Percentiles rank a stretch among this genome's conserved stretches.
These are phyloP conservation scores for Plasmodium blacklocki DNA, from an alignment of 169 alveolate genomes.

Conservation along the genomic window DNA sequence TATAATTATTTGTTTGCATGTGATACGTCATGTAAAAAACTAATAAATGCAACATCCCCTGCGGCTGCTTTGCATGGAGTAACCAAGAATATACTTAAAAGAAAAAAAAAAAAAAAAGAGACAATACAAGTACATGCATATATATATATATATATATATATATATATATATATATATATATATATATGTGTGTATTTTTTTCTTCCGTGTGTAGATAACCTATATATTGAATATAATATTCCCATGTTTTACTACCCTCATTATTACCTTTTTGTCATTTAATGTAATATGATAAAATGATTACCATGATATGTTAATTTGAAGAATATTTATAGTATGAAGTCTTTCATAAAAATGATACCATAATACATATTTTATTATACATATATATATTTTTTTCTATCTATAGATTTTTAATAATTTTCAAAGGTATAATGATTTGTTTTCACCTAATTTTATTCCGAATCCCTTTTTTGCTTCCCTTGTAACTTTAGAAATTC, in stretches of 20 bases:
- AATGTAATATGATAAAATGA: conserved; percentile 11
- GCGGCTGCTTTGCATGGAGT: conserved; percentile 75
- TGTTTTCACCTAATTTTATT: conserved; percentile 30
- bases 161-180: not conserved
- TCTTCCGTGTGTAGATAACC: conserved; percentile 33
- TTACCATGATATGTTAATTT: too few species aligned
- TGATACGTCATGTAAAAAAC: conserved; percentile 37
- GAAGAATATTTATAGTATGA: too few species aligned
- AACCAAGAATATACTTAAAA: not conserved
- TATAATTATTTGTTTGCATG: conserved; percentile 33
- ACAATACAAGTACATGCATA: not conserved
- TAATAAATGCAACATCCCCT: conserved; percentile 63
- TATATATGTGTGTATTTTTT: not conserved
- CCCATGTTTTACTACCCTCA: conserved; percentile 53
- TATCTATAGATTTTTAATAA: conserved; percentile 41
- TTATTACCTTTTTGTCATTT: conserved; percentile 39
- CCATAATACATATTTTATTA: too few species aligned
- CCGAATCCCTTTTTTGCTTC: conserved; percentile 70
- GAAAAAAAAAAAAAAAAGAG: not conserved
- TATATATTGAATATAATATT: conserved; percentile 52
- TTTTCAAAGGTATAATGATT: conserved; percentile 32
- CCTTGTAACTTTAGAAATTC: conserved; percentile 18
- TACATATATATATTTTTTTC: not conserved
- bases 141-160: not conserved
- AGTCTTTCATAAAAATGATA: too few species aligned